phyloP scores from a whole-genome alignment of 805 yeast species.

The Candida dajiaensis region DNA sequence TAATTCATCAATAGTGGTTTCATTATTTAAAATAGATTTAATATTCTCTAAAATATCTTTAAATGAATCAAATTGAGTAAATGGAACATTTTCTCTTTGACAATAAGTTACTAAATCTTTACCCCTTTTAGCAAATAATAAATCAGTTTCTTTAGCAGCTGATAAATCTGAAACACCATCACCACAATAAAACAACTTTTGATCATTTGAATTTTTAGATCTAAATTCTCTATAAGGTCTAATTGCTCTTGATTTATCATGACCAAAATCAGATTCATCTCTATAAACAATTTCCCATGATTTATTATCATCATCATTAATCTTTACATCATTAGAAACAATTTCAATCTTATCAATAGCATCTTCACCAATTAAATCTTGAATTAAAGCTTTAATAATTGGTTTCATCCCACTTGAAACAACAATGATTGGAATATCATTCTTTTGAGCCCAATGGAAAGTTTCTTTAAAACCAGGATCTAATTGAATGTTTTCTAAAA shows the following conservation, averaged over 20 bases:
- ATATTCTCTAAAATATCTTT: conserved; percentile 65
- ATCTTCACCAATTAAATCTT: conserved; percentile 70
- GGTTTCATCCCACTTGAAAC: conserved; percentile 95
- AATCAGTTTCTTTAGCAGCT: conserved; percentile 93
- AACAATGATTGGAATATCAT: conserved; percentile 77
- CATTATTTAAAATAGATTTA: conserved; percentile 44
- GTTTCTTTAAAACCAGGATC: conserved; percentile 89
- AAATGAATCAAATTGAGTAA: conserved; percentile 74
- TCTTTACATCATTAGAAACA: conserved; percentile 69
- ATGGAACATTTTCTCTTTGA: conserved; percentile 73
- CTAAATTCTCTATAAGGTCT: conserved; percentile 32
- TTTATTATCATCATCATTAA: conserved; percentile 46
- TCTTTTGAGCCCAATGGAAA: conserved; percentile 68
- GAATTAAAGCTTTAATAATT: conserved; percentile 71
- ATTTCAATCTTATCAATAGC: conserved; percentile 70
- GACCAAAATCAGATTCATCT: conserved; percentile 88
- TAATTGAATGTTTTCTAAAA: conserved; percentile 60
- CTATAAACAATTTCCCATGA: conserved; percentile 82
- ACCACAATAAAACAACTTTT: conserved; percentile 85
- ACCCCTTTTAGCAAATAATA: conserved; percentile 90
- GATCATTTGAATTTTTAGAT: conserved; percentile 36
- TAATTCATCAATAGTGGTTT: conserved; percentile 29
- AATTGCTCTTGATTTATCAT: conserved; percentile 86
- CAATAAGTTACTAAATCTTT: conserved; percentile 86
- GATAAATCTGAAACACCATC: conserved; percentile 95